phyloP scores from a whole-genome alignment of 768 basidiomycete genomes.

The Panus rudis region DNA sequence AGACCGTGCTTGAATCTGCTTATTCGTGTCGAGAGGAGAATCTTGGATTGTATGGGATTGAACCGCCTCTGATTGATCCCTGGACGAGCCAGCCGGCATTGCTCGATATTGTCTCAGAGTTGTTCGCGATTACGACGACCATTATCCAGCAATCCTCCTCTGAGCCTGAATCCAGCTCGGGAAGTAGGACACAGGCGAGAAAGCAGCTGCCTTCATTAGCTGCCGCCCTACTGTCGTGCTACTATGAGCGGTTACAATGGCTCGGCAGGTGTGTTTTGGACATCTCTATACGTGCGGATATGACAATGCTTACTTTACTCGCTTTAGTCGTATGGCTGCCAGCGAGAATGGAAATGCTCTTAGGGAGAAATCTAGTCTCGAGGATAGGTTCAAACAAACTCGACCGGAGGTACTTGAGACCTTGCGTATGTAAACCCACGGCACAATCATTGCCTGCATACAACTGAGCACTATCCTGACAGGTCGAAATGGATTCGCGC shows the following conservation, averaged over 20 bases:
- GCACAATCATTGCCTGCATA: neutral
- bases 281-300: neutral
- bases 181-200: conserved; percentile 32
- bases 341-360: conserved; percentile 43
- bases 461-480: neutral
- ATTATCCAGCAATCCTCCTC: too few relatives aligned
- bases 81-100: conserved; percentile 76
- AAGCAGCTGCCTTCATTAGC: conserved; percentile 63
- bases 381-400: conserved; percentile 60
- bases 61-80: conserved; percentile 59
- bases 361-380: conserved; percentile 51
- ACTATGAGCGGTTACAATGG: conserved; percentile 66
- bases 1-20: conserved; percentile 72
- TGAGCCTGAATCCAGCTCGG: conserved; percentile 21
- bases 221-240: conserved; percentile 52
- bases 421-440: conserved; percentile 49
- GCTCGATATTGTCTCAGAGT: conserved; percentile 59
- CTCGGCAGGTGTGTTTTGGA: conserved; percentile 41
- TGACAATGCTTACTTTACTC: conserved; percentile 1
- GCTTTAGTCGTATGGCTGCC: conserved; percentile 38
- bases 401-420: conserved; percentile 75
- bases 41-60: conserved; percentile 69
- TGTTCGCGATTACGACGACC: conserved; percentile 72
- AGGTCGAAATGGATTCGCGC: conserved; percentile 64
- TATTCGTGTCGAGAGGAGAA: conserved; percentile 71